Conservation (phyloP, 352 stramenopile genomes). For the Halophytophthora batemanensis region DNA sequence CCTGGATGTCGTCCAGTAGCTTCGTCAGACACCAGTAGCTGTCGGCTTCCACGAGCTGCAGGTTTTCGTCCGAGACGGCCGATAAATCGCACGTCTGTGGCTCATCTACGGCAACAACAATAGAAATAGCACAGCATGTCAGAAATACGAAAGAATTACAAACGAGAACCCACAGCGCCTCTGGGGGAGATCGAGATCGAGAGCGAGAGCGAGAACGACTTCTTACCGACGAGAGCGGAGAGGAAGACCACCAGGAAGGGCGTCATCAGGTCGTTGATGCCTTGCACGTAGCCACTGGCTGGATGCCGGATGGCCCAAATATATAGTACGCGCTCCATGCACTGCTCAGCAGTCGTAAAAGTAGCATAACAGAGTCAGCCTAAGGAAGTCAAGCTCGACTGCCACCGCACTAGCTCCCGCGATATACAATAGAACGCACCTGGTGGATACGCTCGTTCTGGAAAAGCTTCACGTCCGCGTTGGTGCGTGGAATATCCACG, state of each 20-base stretch:
- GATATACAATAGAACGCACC: slow-evolving; percentile 29
- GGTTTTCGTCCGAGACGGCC: slow-evolving; percentile 52
- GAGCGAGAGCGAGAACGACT: too few relatives aligned
- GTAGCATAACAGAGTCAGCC: background rate
- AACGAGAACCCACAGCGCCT: too few relatives aligned
- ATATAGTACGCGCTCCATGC: slow-evolving; percentile 97
- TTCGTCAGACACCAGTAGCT: slow-evolving; percentile 99
- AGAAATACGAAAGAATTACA: background rate
- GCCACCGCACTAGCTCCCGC: too few relatives aligned
- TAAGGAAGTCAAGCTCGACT: too few relatives aligned
- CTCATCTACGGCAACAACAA: slow-evolving; percentile 41
- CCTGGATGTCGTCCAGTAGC: slow-evolving; percentile 97
- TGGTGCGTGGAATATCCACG: slow-evolving; percentile 98
- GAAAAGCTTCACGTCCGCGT: slow-evolving; percentile 96
- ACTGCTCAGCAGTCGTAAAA: slow-evolving; percentile 53
- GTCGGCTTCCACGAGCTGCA: slow-evolving; percentile 95
- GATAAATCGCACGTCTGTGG: slow-evolving; percentile 74
- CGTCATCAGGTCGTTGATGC: slow-evolving; percentile 99
- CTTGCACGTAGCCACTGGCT: slow-evolving; percentile 98
- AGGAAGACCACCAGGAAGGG: slow-evolving; percentile 98
- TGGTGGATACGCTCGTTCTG: slow-evolving; percentile 92
- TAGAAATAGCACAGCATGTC: slow-evolving; percentile 2
- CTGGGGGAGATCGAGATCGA: too few relatives aligned
- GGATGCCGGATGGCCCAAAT: slow-evolving; percentile 99
- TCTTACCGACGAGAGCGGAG: slow-evolving; percentile 68